phyloP scores from a whole-genome alignment of 2,329 filamentous ascomycete species.

The Ophiocordyceps camponoti-saundersi region DNA sequence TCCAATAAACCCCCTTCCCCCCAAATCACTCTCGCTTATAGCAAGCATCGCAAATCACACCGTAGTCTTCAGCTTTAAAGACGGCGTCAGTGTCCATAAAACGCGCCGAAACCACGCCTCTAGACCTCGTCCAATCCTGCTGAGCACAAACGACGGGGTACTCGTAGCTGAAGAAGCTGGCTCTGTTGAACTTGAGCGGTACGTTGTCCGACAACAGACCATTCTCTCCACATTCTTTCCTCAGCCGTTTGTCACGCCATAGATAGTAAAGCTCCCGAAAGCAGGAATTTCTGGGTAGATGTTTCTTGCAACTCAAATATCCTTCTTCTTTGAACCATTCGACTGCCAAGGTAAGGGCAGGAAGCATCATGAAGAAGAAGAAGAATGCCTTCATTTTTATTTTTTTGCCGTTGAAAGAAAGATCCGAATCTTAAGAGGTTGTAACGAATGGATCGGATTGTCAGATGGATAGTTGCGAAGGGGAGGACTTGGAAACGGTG shows the following conservation, averaged over 20 bases:
- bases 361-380: background rate
- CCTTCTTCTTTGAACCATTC: background rate
- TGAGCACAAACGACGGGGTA: background rate
- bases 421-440: background rate
- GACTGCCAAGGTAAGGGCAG: background rate
- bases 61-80: background rate
- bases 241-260: background rate
- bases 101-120: background rate
- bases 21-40: background rate
- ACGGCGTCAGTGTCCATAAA: background rate
- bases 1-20: background rate
- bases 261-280: background rate
- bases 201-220: background rate
- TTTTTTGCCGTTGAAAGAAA: background rate
- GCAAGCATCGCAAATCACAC: background rate
- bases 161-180: background rate
- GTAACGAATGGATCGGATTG: background rate
- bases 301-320: background rate
- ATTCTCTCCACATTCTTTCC: background rate
- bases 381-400: background rate
- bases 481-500: background rate
- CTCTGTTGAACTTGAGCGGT: background rate
- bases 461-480: no score
- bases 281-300: background rate
- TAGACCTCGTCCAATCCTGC: background rate